Percentiles rank a stretch among this genome's conserved stretches.
These are phyloP conservation scores for Thermomucor indicae-seudaticae DNA, from an alignment of 371 early-diverging fungal species.

Conservation along the genomic window DNA sequence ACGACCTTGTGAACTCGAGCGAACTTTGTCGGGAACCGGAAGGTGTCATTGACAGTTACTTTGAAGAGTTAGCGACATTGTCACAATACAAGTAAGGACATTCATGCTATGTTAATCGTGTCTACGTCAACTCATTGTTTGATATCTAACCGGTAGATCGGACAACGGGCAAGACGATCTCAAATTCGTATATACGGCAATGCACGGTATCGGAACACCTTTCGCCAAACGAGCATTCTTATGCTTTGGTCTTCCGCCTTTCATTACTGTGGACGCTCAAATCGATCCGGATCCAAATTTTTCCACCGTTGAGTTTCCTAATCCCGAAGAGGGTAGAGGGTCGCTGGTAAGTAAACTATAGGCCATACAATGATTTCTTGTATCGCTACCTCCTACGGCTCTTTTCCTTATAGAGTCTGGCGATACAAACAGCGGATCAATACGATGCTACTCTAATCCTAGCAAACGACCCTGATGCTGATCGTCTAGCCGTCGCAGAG, in stretches of 20 bases:
- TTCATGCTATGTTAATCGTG: not conserved
- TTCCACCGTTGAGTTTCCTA: constrained; percentile 89
- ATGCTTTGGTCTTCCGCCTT: constrained; percentile 63
- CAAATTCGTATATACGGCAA: constrained; percentile 88
- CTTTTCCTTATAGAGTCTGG: constrained; percentile 40
- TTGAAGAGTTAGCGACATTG: constrained; percentile 50
- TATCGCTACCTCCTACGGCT: not conserved
- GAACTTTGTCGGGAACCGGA: constrained; percentile 48
- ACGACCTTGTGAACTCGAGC: constrained; percentile 49
- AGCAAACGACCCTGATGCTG: constrained; percentile 99
- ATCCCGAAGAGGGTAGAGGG: constrained; percentile 92
- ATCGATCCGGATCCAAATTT: constrained; percentile 87
- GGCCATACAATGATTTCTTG: not conserved
- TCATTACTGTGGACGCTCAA: constrained; percentile 65
- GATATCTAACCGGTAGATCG: not conserved
- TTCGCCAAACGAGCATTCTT: constrained; percentile 72
- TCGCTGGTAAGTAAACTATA: constrained; percentile 51
- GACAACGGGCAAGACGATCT: constrained; percentile 48
- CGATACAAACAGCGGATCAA: constrained; percentile 71
- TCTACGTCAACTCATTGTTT: constrained; percentile 11
- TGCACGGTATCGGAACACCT: constrained; percentile 93
- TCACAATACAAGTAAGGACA: constrained; percentile 27
- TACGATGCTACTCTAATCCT: constrained; percentile 65
- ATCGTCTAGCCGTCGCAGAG: constrained; percentile 90
- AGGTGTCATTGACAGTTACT: constrained; percentile 68